These are phyloP conservation scores for Nitzschia sp. DNA, from an alignment of 108 stramenopile species.

Conservation along the genomic window DNA sequence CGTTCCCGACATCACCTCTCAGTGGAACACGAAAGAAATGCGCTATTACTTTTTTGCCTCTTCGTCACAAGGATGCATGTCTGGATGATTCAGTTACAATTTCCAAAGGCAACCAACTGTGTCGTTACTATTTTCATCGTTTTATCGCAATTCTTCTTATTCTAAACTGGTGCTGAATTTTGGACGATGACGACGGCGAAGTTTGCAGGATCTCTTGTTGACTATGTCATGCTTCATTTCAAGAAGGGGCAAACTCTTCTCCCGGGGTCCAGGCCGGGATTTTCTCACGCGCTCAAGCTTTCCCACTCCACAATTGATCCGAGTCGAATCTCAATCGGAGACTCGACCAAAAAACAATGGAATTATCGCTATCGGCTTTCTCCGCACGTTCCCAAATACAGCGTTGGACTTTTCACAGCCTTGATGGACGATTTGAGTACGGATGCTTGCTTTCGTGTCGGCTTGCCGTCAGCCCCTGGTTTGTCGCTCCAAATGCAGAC, in stretches of 20 bases:
- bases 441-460: constrained; percentile 9
- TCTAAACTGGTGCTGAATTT: no score
- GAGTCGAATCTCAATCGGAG: not conserved
- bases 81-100: no score
- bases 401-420: constrained; percentile 13
- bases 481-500: constrained; percentile 24
- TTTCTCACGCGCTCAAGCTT: constrained; percentile 18
- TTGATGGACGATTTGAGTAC: constrained; percentile 32
- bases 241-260: constrained; percentile 6
- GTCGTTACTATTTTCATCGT: no score
- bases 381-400: not conserved
- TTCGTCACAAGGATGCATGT: no score
- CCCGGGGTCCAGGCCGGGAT: constrained; percentile 13
- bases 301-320: constrained; percentile 14
- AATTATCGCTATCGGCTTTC: constrained; percentile 24
- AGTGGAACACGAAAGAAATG: no score
- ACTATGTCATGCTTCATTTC: constrained; percentile 3
- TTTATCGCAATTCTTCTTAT: no score
- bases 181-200: not conserved
- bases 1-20: no score
- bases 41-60: no score
- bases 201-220: not conserved
- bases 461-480: constrained; percentile 12
- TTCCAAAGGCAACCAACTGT: no score
- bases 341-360: not conserved